Conservation (phyloP, 208 protist genomes). For the Leishmania turanica region DNA sequence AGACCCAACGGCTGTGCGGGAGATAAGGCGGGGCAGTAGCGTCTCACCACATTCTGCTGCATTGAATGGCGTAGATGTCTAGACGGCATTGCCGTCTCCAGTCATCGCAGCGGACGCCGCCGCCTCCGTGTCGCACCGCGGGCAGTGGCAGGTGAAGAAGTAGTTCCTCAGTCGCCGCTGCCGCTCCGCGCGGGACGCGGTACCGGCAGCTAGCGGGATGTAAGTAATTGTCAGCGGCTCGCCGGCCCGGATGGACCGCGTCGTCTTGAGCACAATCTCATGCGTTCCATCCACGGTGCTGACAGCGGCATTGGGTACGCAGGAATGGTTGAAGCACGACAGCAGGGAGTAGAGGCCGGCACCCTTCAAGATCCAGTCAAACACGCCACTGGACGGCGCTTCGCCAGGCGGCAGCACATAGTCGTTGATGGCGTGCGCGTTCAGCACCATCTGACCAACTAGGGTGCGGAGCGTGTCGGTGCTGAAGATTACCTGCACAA, state of each 20-base stretch:
- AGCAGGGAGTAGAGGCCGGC: constrained; percentile 77
- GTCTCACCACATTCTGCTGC: not conserved
- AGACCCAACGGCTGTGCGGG: not conserved
- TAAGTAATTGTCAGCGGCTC: constrained; percentile 81
- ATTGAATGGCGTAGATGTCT: not conserved
- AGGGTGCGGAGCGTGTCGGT: constrained; percentile 66
- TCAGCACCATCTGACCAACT: constrained; percentile 69
- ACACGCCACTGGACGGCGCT: not conserved
- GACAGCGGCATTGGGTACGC: constrained; percentile 64
- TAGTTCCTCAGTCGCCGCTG: constrained; percentile 56
- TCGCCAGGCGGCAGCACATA: constrained; percentile 17
- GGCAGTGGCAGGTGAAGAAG: constrained; percentile 79
- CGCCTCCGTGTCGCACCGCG: constrained; percentile 42
- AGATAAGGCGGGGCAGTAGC: not conserved
- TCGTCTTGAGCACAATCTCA: constrained; percentile 63
- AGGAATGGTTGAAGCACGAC: constrained; percentile 81
- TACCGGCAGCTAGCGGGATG: constrained; percentile 50
- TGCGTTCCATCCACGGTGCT: constrained; percentile 48
- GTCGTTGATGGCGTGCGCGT: constrained; percentile 78
- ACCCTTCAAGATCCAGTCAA: constrained; percentile 68
- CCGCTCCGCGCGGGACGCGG: constrained; percentile 38
- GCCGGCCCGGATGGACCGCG: constrained; percentile 40
- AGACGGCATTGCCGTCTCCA: not conserved
- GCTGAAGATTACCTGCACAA: constrained; percentile 53
- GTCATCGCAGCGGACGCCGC: not conserved